Conservation (phyloP, 371 early-diverging fungal genomes). For the Synchytrium microbalum region DNA sequence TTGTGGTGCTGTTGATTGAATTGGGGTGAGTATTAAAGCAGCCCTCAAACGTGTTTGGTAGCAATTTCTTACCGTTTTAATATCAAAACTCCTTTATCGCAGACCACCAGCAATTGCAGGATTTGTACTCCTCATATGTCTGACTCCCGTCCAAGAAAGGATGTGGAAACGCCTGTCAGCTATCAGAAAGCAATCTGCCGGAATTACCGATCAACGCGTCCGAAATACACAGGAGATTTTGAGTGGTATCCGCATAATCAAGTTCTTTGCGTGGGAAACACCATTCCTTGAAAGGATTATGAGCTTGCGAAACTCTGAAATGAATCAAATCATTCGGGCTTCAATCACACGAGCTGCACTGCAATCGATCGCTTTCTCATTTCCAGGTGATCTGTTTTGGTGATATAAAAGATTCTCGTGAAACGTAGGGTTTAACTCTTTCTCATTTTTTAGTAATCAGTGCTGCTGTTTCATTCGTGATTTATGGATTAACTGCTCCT, state of each 20-base stretch:
- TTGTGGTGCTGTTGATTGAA: conserved; percentile 16
- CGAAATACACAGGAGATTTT: conserved; percentile 27
- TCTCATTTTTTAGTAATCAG: too few species aligned
- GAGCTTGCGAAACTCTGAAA: conserved; percentile 23
- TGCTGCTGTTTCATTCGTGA: conserved; percentile 30
- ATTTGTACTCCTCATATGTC: conserved; percentile 26
- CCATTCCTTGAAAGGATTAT: conserved; percentile 30
- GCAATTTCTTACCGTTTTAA: neutral
- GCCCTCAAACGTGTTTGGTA: neutral
- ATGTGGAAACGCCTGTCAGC: conserved; percentile 15
- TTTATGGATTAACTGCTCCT: conserved; percentile 28
- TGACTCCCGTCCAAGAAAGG: conserved; percentile 25
- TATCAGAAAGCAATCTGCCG: conserved; percentile 29
- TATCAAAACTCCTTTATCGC: conserved; percentile 3
- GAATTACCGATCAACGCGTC: conserved; percentile 35
- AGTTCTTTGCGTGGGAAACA: conserved; percentile 43
- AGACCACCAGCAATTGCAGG: conserved; percentile 32
- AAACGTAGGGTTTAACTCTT: too few species aligned
- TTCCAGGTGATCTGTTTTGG: conserved; percentile 62
- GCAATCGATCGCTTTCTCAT: conserved; percentile 29
- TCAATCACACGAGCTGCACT: conserved; percentile 21
- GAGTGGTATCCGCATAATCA: conserved; percentile 43
- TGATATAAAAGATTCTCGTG: too few species aligned
- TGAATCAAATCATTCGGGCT: conserved; percentile 41
- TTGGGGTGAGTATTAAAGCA: conserved; percentile 12